These are phyloP conservation scores for Chalaropsis thielavioides DNA, from an alignment of 2,329 filamentous ascomycete genomes.

Conservation along the genomic window DNA sequence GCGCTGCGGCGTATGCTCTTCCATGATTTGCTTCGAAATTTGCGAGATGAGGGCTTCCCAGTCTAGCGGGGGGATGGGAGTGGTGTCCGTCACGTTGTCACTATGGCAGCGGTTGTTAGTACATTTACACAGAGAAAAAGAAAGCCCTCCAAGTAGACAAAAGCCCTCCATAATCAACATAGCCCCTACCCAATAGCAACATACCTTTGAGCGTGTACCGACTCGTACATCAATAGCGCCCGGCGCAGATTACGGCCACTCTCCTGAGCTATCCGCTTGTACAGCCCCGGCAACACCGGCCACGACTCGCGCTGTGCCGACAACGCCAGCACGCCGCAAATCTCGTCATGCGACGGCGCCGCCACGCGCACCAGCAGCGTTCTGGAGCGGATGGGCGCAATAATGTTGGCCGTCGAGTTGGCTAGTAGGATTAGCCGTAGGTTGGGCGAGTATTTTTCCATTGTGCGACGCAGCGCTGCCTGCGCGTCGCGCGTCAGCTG, in stretches of 20 bases:
- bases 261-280: slow-evolving; percentile 74
- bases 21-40: slow-evolving; percentile 85
- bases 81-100: slow-evolving; percentile 77
- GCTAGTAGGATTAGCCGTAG: slow-evolving; percentile 80
- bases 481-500: slow-evolving; percentile 88
- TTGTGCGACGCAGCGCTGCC: slow-evolving; percentile 82
- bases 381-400: slow-evolving; percentile 89
- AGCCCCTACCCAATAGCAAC: too few relatives aligned
- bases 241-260: slow-evolving; percentile 81
- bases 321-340: slow-evolving; percentile 58
- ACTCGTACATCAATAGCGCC: slow-evolving; percentile 91
- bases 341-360: slow-evolving; percentile 73
- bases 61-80: slow-evolving; percentile 83
- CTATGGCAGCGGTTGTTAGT: slow-evolving; percentile 31
- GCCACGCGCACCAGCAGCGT: slow-evolving; percentile 85
- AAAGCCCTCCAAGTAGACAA: not conserved
- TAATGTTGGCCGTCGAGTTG: slow-evolving; percentile 96
- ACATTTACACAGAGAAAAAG: slow-evolving; percentile 13
- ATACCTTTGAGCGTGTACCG: slow-evolving; percentile 96
- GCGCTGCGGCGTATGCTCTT: slow-evolving; percentile 77
- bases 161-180: too few relatives aligned
- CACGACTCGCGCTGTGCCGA: slow-evolving; percentile 70
- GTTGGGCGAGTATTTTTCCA: slow-evolving; percentile 99
- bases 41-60: slow-evolving; percentile 88
- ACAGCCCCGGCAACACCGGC: slow-evolving; percentile 59